A percentile compares a stretch with the other conserved stretches of the same genome.
Evolutionary conservation across 352 stramenopile genomes (phyloP).

Genomic region (Globisporangium heterothallicum): DNA sequence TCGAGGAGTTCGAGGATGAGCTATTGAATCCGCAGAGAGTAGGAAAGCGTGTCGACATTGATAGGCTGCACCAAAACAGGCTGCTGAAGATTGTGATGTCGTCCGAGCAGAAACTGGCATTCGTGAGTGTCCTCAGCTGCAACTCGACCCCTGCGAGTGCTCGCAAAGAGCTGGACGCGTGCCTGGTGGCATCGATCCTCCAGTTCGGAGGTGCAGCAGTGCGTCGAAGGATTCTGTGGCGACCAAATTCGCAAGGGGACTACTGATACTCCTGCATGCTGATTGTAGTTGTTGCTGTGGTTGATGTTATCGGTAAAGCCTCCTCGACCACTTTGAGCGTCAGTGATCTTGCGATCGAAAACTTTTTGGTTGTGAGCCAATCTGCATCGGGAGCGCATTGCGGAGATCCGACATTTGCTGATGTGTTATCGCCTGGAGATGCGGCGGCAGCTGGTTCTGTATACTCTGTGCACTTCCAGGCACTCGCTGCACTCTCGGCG

Average conservation of each 20-base stretch:
- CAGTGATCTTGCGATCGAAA: constrained; percentile 1
- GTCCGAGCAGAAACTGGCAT: not conserved
- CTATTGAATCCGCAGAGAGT: not conserved
- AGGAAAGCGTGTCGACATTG: not conserved
- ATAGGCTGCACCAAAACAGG: not conserved
- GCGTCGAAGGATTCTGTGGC: not conserved
- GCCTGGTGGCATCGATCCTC: not conserved
- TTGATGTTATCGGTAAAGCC: too few species aligned
- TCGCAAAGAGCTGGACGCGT: not conserved
- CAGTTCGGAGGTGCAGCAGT: not conserved
- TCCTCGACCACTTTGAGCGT: not conserved
- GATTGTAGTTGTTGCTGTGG: constrained; percentile 7
- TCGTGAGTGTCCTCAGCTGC: not conserved
- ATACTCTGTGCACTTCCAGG: not conserved
- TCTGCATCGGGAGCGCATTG: constrained; percentile 11
- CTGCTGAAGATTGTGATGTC: not conserved
- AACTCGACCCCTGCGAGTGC: not conserved
- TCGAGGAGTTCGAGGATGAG: not conserved
- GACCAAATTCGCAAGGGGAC: not conserved
- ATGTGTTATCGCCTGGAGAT: constrained; percentile 48
- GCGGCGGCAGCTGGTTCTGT: constrained; percentile 27
- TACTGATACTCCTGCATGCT: constrained; percentile 11
- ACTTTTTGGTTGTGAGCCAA: constrained; percentile 28
- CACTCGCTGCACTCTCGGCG: constrained; percentile 13
- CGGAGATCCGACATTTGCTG: constrained; percentile 17